These are phyloP conservation scores for Starmerella sp. DNA, from an alignment of 805 yeast genomes.

Conservation along the genomic window DNA sequence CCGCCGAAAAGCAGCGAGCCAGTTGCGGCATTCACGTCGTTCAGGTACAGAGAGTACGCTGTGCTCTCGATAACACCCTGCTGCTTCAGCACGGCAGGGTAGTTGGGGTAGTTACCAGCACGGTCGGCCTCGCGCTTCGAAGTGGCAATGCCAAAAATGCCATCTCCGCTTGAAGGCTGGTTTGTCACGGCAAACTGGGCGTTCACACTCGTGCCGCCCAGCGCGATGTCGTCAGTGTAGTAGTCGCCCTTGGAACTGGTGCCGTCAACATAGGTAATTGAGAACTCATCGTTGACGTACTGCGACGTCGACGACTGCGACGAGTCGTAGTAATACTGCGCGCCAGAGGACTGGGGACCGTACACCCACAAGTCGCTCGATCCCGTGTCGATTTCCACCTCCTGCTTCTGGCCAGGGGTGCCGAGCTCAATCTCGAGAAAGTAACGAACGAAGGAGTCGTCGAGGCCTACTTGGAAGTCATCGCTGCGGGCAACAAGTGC, in stretches of 20 bases:
- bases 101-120: slow-evolving; percentile 17
- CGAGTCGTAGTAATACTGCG: slow-evolving; percentile 22
- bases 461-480: background rate
- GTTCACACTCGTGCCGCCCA: slow-evolving; percentile 39
- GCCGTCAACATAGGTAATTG: slow-evolving; percentile 7
- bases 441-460: background rate
- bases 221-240: slow-evolving; percentile 47
- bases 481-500: background rate
- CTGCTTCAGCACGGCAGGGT: slow-evolving; percentile 25
- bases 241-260: slow-evolving; percentile 39
- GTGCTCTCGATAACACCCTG: slow-evolving; percentile 32
- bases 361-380: slow-evolving; percentile 58
- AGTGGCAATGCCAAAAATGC: background rate
- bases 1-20: slow-evolving; percentile 37
- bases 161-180: background rate
- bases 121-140: slow-evolving; percentile 29
- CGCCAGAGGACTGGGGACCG: slow-evolving; percentile 18
- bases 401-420: slow-evolving; percentile 42
- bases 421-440: slow-evolving; percentile 33
- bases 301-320: slow-evolving; percentile 20
- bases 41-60: slow-evolving; percentile 37
- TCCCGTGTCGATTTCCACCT: slow-evolving; percentile 49
- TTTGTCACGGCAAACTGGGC: background rate
- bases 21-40: background rate
- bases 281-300: background rate